Evolutionary conservation across 192 early-diverging fungal genomes (phyloP), one percentile per base, ranked within the genome.

Genomic region (Coemansia sp.): DNA sequence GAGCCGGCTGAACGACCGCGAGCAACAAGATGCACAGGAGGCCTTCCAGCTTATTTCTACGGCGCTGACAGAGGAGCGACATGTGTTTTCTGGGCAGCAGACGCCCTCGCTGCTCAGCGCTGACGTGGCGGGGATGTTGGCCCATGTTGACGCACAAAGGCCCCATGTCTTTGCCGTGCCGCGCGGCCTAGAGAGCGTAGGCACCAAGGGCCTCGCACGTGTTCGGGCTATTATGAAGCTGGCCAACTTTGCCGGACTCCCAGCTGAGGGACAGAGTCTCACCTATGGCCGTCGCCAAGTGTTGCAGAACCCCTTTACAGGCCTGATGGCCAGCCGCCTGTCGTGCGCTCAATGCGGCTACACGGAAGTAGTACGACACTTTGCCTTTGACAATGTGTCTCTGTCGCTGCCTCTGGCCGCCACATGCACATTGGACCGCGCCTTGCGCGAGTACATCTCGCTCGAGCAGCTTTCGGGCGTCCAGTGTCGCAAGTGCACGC

Each of bases 21-120:
- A 90, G 70, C 91, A 93, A 64, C 89, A 96, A 85, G 95, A 97
- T 69, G 95, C 95, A 10, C 94, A 97, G 76, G 95, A 97, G 75
- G 86, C 94, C 11, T 91, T 95, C 61, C 91, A 94, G 70, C 81
- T 94, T 0, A 87, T 97, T 2, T 92, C 92, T 3, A 88, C 88
- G 39, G 87, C 88, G 24, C 69, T 95, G 10, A 88, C 89, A 18
- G 83, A 87, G 15, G 93, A 97, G 68, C 72, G 71, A 0, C 78
- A 70, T 3, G 39, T 72, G 43, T 73, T 85, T 66, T 38, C 74
- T 11, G 53, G 52, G 10, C 49, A 78, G 65, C 75, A 78, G 62
- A 72, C 66, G 10, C 82, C 82, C 16, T 84, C 82, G n/a, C 58
- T 80, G 69, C 72, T 84, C 9, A 76, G 70, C 65, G 27, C 69